Percentiles rank a stretch among this genome's conserved stretches.
Conservation (phyloP, 768 basidiomycete genomes). For the Phanerodontia chrysosporium region DNA sequence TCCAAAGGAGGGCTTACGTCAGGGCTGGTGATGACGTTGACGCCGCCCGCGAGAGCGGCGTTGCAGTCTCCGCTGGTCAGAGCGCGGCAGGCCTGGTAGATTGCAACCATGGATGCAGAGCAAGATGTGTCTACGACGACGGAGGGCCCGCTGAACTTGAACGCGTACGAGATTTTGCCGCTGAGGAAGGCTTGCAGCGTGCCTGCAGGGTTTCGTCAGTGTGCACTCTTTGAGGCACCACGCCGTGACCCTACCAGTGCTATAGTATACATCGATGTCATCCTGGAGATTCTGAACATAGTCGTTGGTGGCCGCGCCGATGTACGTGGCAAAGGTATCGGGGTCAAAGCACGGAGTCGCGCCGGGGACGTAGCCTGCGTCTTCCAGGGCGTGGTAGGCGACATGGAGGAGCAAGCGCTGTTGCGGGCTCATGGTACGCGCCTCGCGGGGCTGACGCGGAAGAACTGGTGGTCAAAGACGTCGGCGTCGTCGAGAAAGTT, state of each 20-base stretch:
- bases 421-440: conserved; percentile 73
- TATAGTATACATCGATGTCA: conserved; percentile 67
- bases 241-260: conserved; percentile 42
- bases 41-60: conserved; percentile 70
- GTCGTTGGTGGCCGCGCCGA: conserved; percentile 69
- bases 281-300: conserved; percentile 61
- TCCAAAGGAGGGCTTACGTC: conserved; percentile 50
- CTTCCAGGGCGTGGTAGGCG: conserved; percentile 65
- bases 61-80: conserved; percentile 60
- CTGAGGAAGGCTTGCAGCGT: conserved; percentile 65
- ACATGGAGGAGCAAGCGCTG: conserved; percentile 65
- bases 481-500: conserved; percentile 60
- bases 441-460: conserved; percentile 74
- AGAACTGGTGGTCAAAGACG: conserved; percentile 67
- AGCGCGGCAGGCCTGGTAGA: conserved; percentile 67
- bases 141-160: conserved; percentile 67
- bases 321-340: conserved; percentile 57
- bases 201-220: conserved; percentile 38
- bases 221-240: neutral
- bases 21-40: conserved; percentile 66
- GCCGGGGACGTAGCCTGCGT: conserved; percentile 65
- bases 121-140: conserved; percentile 73
- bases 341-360: conserved; percentile 47
- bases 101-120: conserved; percentile 63
- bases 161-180: conserved; percentile 66